Evolutionary conservation across 768 basidiomycete species (phyloP).

Genomic region (Kwoniella pini): DNA sequence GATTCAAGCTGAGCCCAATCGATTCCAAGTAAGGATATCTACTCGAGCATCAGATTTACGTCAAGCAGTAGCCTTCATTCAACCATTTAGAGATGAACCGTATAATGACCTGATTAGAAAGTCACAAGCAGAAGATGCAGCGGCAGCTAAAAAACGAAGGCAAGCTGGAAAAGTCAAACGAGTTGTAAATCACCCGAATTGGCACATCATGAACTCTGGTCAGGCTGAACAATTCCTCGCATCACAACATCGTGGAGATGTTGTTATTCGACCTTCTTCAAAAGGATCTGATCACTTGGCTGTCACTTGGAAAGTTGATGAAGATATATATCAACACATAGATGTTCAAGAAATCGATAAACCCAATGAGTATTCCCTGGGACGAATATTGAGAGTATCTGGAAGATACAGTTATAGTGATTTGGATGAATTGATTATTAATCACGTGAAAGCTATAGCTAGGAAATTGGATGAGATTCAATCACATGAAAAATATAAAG

Average conservation of each 20-base stretch:
- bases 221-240: slow-evolving; percentile 89
- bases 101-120: slow-evolving; percentile 48
- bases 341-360: slow-evolving; percentile 58
- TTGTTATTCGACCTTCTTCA: slow-evolving; percentile 93
- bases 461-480: slow-evolving; percentile 91
- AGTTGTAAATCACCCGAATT: slow-evolving; percentile 96
- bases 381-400: slow-evolving; percentile 56
- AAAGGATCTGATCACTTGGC: slow-evolving; percentile 91
- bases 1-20: slow-evolving; percentile 66
- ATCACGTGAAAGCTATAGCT: slow-evolving; percentile 91
- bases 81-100: slow-evolving; percentile 47
- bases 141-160: slow-evolving; percentile 78
- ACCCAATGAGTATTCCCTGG: slow-evolving; percentile 55
- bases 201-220: slow-evolving; percentile 87
- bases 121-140: slow-evolving; percentile 58
- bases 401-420: slow-evolving; percentile 80
- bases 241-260: slow-evolving; percentile 89
- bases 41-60: slow-evolving; percentile 57
- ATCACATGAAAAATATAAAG: slow-evolving; percentile 90
- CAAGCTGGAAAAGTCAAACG: slow-evolving; percentile 76
- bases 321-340: slow-evolving; percentile 92
- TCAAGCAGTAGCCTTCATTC: slow-evolving; percentile 38
- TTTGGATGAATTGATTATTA: slow-evolving; percentile 94
- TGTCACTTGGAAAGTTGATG: slow-evolving; percentile 98
- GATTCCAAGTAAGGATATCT: slow-evolving; percentile 73